phyloP scores from a whole-genome alignment of 306 rosid species.

The Vigna nakashimae region DNA sequence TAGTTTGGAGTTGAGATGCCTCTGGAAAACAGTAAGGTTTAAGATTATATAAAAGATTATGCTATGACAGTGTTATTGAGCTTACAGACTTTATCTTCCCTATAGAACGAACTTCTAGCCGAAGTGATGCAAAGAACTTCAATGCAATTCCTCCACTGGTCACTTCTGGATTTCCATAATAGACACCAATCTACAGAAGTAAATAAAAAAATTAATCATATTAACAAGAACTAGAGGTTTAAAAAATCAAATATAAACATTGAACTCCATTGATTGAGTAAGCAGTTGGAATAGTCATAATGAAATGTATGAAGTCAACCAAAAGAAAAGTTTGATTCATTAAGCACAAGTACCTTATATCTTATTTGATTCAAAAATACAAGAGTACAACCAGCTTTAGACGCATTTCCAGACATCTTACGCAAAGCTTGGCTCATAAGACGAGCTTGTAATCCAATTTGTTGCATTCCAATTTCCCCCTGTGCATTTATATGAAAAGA shows the following conservation, averaged over 20 bases:
- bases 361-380: constrained; percentile 96
- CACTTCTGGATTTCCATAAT: constrained; percentile 99
- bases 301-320: constrained; percentile 13
- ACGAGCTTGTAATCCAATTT: constrained; percentile 99
- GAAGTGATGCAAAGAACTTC: constrained; percentile 96
- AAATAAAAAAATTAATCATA: constrained; percentile 41
- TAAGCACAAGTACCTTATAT: constrained; percentile 75
- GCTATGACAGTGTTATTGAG: constrained; percentile 40
- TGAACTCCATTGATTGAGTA: constrained; percentile 21
- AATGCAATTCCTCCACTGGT: constrained; percentile 99
- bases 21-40: constrained; percentile 12
- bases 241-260: constrained; percentile 18
- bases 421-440: constrained; percentile 99
- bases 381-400: constrained; percentile 98
- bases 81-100: constrained; percentile 99
- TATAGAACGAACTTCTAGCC: constrained; percentile 89
- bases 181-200: constrained; percentile 83
- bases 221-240: constrained; percentile 19
- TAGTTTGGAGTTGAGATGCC: constrained; percentile 25
- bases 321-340: constrained; percentile 27
- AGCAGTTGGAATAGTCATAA: background rate
- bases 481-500: constrained; percentile 40
- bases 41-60: constrained; percentile 29
- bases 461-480: constrained; percentile 99
- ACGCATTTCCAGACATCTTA: constrained; percentile 99